phyloP scores from a whole-genome alignment of 495 filamentous ascomycete species.

The Venustampulla echinocandica region DNA sequence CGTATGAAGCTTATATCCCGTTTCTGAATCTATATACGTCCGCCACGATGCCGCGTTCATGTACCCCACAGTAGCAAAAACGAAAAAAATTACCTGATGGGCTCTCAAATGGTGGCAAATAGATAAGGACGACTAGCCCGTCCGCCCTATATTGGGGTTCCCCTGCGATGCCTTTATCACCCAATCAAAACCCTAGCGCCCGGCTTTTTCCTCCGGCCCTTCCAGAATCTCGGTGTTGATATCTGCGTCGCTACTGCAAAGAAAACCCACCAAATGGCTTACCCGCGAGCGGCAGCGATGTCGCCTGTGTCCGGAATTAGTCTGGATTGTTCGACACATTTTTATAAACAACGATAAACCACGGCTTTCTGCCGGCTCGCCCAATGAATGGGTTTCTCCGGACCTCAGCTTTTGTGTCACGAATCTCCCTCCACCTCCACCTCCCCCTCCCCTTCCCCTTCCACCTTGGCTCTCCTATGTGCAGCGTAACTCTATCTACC shows the following conservation, averaged over 20 bases:
- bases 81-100: constrained; percentile 8
- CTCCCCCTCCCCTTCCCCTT: no score
- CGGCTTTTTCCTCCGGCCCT: no score
- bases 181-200: constrained; percentile 5
- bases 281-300: no score
- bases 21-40: not conserved
- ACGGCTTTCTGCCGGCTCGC: not conserved
- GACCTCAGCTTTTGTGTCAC: constrained; percentile 9
- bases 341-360: not conserved
- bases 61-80: constrained; percentile 13
- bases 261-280: no score
- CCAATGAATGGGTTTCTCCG: not conserved
- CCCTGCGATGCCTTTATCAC: constrained; percentile 2
- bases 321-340: no score
- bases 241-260: no score
- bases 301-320: no score
- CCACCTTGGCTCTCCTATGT: no score
- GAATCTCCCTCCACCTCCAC: constrained; percentile 10
- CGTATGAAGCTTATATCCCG: not conserved
- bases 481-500: no score
- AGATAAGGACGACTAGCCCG: no score
- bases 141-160: constrained; percentile 3
- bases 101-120: not conserved
- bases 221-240: no score
- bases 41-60: constrained; percentile 1